phyloP scores from a whole-genome alignment of 352 stramenopile genomes.

The Pythium pyrilobum region DNA sequence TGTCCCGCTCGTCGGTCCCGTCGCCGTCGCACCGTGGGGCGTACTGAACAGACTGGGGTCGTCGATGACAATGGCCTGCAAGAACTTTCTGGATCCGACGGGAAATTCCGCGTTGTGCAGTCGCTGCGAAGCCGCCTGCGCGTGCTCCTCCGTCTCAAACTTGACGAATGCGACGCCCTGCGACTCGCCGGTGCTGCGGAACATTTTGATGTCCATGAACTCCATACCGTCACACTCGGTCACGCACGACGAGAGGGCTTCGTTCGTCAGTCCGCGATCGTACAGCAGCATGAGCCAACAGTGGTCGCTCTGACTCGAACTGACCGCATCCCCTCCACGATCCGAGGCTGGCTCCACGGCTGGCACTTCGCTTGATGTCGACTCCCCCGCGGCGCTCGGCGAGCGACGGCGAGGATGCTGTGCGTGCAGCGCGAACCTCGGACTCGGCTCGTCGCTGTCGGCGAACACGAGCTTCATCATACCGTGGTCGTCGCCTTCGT shows the following conservation, averaged over 20 bases:
- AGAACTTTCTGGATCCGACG: conserved; percentile 34
- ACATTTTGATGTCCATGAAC: conserved; percentile 79
- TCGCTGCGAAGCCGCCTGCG: conserved; percentile 35
- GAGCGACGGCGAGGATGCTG: not conserved
- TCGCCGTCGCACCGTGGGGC: conserved; percentile 27
- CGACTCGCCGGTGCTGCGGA: conserved; percentile 48
- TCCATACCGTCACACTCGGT: conserved; percentile 63
- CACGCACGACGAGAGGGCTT: conserved; percentile 56
- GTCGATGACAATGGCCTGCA: conserved; percentile 65
- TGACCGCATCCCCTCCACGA: no score
- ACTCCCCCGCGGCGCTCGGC: conserved; percentile 8
- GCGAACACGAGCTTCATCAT: conserved; percentile 16
- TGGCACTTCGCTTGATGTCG: conserved; percentile 12
- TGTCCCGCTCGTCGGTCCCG: not conserved
- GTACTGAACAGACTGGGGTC: conserved; percentile 66
- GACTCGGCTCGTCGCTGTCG: conserved; percentile 3
- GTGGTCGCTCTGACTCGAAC: not conserved
- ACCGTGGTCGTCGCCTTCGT: conserved; percentile 20
- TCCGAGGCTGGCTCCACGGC: no score
- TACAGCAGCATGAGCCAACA: conserved; percentile 73
- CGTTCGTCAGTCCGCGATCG: conserved; percentile 51
- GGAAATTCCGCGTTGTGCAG: conserved; percentile 65
- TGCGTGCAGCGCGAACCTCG: not conserved
- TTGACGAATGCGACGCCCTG: conserved; percentile 76
- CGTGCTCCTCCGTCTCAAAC: conserved; percentile 49